These are phyloP conservation scores for Cystobasidiopsis lactophilus DNA, from an alignment of 768 basidiomycete species.

Conservation along the genomic window DNA sequence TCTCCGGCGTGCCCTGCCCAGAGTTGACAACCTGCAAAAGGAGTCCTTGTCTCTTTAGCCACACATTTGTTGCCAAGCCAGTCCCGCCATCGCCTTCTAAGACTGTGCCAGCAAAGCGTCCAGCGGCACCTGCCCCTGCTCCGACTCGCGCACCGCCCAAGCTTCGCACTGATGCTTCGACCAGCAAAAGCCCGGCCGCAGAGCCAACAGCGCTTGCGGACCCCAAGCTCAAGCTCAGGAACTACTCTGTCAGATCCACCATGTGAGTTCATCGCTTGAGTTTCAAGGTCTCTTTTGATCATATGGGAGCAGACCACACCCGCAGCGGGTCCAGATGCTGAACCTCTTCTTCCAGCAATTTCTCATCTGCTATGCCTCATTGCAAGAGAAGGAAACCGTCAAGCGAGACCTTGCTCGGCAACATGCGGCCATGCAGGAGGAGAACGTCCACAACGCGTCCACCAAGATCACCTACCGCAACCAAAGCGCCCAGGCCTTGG, in stretches of 20 bases:
- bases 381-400: constrained; percentile 8
- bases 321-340: neutral
- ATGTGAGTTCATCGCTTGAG: neutral
- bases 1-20: no score
- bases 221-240: neutral
- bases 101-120: no score
- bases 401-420: constrained; percentile 35
- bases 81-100: no score
- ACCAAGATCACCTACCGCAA: constrained; percentile 64
- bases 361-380: constrained; percentile 11
- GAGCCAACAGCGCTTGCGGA: no score
- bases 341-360: constrained; percentile 3
- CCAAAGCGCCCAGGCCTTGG: constrained; percentile 37
- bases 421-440: constrained; percentile 61
- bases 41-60: no score
- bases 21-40: no score
- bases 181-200: no score
- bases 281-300: neutral
- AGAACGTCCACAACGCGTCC: constrained; percentile 50
- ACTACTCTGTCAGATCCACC: neutral
- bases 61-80: no score
- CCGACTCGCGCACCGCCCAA: no score
- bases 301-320: no score
- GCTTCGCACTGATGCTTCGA: no score
- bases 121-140: no score